Evolutionary conservation across 257 asterid genomes (phyloP).

Genomic region (Penstemon barbatus): DNA sequence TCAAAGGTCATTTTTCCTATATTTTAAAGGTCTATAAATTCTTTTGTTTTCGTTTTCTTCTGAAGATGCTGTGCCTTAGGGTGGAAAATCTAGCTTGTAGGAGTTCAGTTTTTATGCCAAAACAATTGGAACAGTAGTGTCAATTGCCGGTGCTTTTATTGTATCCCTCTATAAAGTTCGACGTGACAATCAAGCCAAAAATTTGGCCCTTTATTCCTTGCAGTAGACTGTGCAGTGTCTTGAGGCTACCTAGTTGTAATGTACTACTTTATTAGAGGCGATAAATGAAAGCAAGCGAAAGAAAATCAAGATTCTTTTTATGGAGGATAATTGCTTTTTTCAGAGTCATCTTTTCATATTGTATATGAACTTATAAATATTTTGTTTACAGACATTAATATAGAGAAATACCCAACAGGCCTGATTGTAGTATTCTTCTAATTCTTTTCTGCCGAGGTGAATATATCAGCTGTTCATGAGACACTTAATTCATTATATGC

Average conservation of each 20-base stretch:
- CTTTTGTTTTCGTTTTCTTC: too few relatives aligned
- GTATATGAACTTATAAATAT: neutral
- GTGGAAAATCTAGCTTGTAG: slow-evolving; percentile 65
- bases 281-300: neutral
- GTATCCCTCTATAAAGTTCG: slow-evolving; percentile 86
- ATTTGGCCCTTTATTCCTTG: slow-evolving; percentile 78
- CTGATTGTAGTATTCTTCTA: slow-evolving; percentile 83
- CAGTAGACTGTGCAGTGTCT: slow-evolving; percentile 60
- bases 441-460: slow-evolving; percentile 72
- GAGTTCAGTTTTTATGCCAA: slow-evolving; percentile 63
- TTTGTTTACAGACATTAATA: slow-evolving; percentile 63
- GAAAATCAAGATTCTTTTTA: neutral
- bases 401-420: slow-evolving; percentile 76
- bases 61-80: slow-evolving; percentile 33
- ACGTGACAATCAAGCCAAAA: slow-evolving; percentile 47
- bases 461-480: neutral
- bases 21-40: too few relatives aligned
- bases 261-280: slow-evolving; percentile 30
- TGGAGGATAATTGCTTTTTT: neutral
- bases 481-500: neutral
- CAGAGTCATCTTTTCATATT: neutral
- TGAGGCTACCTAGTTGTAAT: slow-evolving; percentile 72
- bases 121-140: slow-evolving; percentile 64
- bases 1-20: too few relatives aligned
- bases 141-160: slow-evolving; percentile 80